A percentile compares a stretch with the other conserved stretches of the same genome.
phyloP scores from a whole-genome alignment of 805 yeast genomes.

The Tetrapisispora taiwanensis region DNA sequence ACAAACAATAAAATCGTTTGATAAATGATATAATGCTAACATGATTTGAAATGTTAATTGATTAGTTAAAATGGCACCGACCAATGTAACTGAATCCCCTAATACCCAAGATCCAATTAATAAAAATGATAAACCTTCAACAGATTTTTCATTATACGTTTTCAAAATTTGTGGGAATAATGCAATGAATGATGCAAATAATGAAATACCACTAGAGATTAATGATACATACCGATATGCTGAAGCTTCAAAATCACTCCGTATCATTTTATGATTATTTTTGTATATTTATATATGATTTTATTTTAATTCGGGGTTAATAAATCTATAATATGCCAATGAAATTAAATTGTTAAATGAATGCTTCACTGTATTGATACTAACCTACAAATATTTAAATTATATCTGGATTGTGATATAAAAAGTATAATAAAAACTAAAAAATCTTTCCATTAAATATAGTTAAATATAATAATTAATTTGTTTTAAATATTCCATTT shows the following conservation, averaged over 20 bases:
- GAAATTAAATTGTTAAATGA: too few relatives aligned
- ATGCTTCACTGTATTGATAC: too few relatives aligned
- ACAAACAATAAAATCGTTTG: slow-evolving; percentile 57
- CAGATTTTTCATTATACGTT: slow-evolving; percentile 46
- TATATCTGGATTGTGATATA: too few relatives aligned
- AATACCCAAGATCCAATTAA: slow-evolving; percentile 38
- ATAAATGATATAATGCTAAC: slow-evolving; percentile 64
- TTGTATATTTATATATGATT: background rate
- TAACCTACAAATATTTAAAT: too few relatives aligned
- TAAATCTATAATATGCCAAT: too few relatives aligned
- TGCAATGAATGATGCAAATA: slow-evolving; percentile 36
- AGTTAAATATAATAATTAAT: too few relatives aligned
- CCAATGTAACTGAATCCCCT: slow-evolving; percentile 40
- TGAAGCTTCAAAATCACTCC: background rate
- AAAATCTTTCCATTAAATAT: too few relatives aligned
- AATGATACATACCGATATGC: background rate
- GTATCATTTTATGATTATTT: background rate
- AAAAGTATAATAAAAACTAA: too few relatives aligned
- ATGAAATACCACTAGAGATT: slow-evolving; percentile 15
- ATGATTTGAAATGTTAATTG: slow-evolving; percentile 73
- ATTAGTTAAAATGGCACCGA: slow-evolving; percentile 66
- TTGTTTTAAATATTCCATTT: too few relatives aligned
- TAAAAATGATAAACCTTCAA: slow-evolving; percentile 49
- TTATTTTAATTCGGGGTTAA: too few relatives aligned
- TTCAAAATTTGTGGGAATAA: slow-evolving; percentile 50